Evolutionary conservation across 78 protist species (phyloP).

Genomic region (Bigelowiella natans): DNA sequence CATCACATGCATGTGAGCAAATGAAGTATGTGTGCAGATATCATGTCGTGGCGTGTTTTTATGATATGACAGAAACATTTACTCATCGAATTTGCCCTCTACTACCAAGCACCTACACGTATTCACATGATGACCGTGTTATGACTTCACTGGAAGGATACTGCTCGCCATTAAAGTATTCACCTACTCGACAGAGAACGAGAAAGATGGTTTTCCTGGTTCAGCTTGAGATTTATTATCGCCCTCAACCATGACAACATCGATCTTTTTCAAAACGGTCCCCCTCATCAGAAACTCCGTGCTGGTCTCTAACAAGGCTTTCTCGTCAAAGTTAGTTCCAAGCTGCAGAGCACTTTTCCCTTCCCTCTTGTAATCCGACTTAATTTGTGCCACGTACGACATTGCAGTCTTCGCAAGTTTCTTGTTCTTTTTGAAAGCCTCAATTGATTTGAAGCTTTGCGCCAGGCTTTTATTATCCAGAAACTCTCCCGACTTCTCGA

Average conservation of each 20-base stretch:
- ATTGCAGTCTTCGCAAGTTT: not conserved
- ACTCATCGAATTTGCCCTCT: no score
- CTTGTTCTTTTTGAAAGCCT: not conserved
- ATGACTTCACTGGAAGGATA: no score
- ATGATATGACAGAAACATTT: no score
- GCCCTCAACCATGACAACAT: not conserved
- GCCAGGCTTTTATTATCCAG: not conserved
- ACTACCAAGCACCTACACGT: no score
- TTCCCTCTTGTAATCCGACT: not conserved
- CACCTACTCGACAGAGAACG: not conserved
- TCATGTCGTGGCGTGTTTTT: no score
- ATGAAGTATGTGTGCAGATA: no score
- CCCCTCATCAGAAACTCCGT: not conserved
- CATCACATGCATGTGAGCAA: no score
- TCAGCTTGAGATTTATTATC: not conserved
- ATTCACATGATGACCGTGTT: no score
- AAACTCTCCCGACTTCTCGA: not conserved
- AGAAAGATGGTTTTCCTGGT: not conserved
- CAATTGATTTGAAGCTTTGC: not conserved
- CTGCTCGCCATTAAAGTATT: no score
- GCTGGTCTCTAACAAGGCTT: not conserved
- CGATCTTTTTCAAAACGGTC: no score
- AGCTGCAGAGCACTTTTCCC: not conserved
- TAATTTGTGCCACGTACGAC: not conserved
- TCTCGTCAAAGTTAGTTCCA: not conserved